Percentiles rank a stretch among this genome's conserved stretches.
These are phyloP conservation scores for Anthoceros angustus DNA, from an alignment of 225 moss, liverwort and hornwort species.

Conservation along the genomic window DNA sequence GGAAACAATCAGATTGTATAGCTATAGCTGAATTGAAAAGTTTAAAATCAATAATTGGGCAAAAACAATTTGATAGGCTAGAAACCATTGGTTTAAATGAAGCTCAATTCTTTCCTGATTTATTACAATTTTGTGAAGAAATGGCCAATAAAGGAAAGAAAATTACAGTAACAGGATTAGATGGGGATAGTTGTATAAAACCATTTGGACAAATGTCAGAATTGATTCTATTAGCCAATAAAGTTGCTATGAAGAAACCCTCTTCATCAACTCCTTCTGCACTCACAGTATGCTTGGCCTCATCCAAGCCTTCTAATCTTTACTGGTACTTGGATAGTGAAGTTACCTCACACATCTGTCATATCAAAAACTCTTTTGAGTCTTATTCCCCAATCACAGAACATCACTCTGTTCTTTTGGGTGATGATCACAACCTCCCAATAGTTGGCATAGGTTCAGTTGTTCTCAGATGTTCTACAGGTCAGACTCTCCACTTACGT, in stretches of 20 bases:
- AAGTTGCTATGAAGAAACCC: constrained; percentile 80
- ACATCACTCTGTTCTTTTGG: too few species aligned
- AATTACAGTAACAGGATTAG: constrained; percentile 69
- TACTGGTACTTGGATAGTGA: too few species aligned
- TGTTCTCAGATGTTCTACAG: too few species aligned
- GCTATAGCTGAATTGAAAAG: constrained; percentile 54
- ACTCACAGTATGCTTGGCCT: too few species aligned
- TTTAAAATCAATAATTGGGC: constrained; percentile 55
- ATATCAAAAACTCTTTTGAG: too few species aligned
- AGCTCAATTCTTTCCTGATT: constrained; percentile 79
- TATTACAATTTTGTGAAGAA: constrained; percentile 58
- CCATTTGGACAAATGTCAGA: constrained; percentile 63
- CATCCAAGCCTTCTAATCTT: too few species aligned
- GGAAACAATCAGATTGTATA: constrained; percentile 66
- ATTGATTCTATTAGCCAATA: constrained; percentile 71
- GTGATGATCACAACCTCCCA: too few species aligned
- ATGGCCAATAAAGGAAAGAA: constrained; percentile 68
- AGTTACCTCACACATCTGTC: too few species aligned
- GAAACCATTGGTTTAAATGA: constrained; percentile 95
- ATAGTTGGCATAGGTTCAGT: too few species aligned
- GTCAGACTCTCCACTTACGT: too few species aligned
- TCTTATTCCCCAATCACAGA: too few species aligned
- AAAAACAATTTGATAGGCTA: constrained; percentile 52
- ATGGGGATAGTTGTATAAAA: constrained; percentile 67
- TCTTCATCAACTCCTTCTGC: too few species aligned